Conservation (phyloP, 148 eudicot genomes). For the Silene latifolia region DNA sequence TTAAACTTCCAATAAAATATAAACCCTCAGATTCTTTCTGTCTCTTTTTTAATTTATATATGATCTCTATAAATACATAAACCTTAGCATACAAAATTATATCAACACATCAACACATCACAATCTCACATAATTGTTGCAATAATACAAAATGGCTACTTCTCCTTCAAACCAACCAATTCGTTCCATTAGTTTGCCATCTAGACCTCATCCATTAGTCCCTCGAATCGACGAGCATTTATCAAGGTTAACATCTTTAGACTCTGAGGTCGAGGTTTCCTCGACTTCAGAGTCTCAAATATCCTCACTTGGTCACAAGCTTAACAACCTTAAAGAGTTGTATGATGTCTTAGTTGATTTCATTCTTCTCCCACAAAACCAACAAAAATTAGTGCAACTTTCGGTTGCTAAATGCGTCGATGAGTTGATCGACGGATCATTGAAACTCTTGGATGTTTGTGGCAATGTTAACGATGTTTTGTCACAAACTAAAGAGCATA, state of each 20-base stretch:
- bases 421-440: constrained; percentile 30
- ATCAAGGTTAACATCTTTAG: constrained; percentile 13
- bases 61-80: constrained; percentile 15
- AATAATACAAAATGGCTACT: constrained; percentile 16
- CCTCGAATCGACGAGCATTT: constrained; percentile 26
- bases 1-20: constrained; percentile 11
- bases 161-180: constrained; percentile 29
- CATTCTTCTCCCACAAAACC: constrained; percentile 32
- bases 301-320: constrained; percentile 19
- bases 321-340: constrained; percentile 25
- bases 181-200: constrained; percentile 39
- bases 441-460: constrained; percentile 41
- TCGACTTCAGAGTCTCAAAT: constrained; percentile 20
- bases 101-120: background rate
- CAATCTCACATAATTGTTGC: background rate
- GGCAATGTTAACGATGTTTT: constrained; percentile 33
- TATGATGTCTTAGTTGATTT: constrained; percentile 33
- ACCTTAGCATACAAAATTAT: background rate
- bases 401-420: constrained; percentile 19
- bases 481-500: constrained; percentile 29
- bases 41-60: background rate
- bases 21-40: constrained; percentile 20
- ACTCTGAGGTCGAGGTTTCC: constrained; percentile 7
- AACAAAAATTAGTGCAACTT: constrained; percentile 27
- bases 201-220: constrained; percentile 28